Base-by-base conservation (phyloP, 1,284 basidiomycete species). In the Rhizoctonia solani region DNA sequence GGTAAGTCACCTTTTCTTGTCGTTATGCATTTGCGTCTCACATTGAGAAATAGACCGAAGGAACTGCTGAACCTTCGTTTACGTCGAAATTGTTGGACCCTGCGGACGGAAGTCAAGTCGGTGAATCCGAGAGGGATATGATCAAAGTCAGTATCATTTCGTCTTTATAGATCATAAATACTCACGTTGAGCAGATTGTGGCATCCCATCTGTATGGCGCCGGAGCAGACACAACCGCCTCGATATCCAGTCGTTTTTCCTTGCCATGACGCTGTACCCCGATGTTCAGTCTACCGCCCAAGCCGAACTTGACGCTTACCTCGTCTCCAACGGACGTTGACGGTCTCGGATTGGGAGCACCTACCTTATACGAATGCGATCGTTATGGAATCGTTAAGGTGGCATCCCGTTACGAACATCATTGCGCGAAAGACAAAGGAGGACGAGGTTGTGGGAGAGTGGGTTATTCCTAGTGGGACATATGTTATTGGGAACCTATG, bases 231-330 rank as follows among this genome's bases (percentile, higher is more conserved):
- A 72, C 72, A 6, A 72, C 71, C 9, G 65, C 58, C 32, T 50
- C 68, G 37, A 58, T 69, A 34, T 74, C 5, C 66, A 71, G 23
- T 72, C 68, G 9, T 72, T 73, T 46, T 69, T 75, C 65, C 68
- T 75, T 34, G 75, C 75, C 1, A 75, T 79, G 74, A 61, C 74
- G 2, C 70, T 74, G 6, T 73, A 76, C 67, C 80, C 78, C 0
- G 75, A 78, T 1, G 73, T 76, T 1, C 77, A 78, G 65, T 70
- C 58, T 14, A 74, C 69, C 23, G 78, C 76, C 5, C 77, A 76
- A 54, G 74, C 70, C 4, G 79, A 81, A 71, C 67, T 81, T 5
- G 78, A 79, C 37, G 25, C 46, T 3, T 53, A 65, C 34, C 25
- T 19, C 34, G 6, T 1, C 49, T 1, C 34, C 1, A 4, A n/a